These are phyloP conservation scores for Phytophthora megakarya DNA, from an alignment of 352 stramenopile genomes.

Conservation along the genomic window DNA sequence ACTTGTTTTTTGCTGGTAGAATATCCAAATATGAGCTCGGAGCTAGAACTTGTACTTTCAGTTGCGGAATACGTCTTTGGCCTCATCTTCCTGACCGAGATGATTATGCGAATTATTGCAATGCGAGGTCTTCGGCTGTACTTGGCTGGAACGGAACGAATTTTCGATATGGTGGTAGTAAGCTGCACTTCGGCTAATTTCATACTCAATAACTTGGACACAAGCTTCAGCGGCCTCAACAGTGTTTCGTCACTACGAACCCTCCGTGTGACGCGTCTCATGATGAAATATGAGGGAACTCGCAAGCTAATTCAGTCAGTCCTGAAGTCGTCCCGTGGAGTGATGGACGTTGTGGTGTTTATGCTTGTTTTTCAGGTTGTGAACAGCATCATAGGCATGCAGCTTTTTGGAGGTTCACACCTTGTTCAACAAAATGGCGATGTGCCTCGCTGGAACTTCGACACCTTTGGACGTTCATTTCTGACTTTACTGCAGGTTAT, in stretches of 20 bases:
- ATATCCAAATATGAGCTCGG: conserved; percentile 59
- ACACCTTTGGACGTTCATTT: conserved; percentile 72
- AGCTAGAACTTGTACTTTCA: conserved; percentile 42
- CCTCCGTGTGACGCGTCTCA: conserved; percentile 69
- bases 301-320: conserved; percentile 81
- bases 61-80: conserved; percentile 79
- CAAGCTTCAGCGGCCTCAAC: conserved; percentile 66
- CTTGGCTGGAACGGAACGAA: conserved; percentile 58
- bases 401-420: conserved; percentile 70
- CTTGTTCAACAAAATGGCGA: conserved; percentile 45
- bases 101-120: conserved; percentile 62
- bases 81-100: conserved; percentile 63
- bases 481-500: conserved; percentile 81
- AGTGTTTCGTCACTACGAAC: conserved; percentile 72
- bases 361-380: conserved; percentile 79
- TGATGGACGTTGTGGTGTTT: conserved; percentile 78
- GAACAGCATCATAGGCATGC: conserved; percentile 78
- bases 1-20: conserved; percentile 70
- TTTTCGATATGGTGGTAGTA: conserved; percentile 80
- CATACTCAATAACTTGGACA: conserved; percentile 65
- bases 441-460: conserved; percentile 78
- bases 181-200: conserved; percentile 71
- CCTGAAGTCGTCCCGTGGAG: conserved; percentile 76
- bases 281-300: conserved; percentile 84
- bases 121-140: conserved; percentile 59